These are phyloP conservation scores for Jasminum sambac DNA, from an alignment of 257 asterid genomes.

Conservation along the genomic window DNA sequence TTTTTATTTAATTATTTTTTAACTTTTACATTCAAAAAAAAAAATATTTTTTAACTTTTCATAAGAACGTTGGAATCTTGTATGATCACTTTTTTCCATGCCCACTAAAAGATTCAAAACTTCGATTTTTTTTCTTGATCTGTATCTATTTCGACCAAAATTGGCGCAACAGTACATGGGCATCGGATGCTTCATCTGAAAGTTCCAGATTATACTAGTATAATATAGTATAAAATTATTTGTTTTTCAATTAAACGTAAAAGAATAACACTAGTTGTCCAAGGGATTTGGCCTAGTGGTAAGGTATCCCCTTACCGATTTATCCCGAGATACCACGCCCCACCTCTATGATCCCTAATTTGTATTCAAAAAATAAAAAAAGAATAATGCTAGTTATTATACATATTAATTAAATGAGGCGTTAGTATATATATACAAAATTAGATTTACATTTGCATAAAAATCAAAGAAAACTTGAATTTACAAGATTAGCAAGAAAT, in stretches of 20 bases:
- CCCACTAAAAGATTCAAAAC: conserved; percentile 38
- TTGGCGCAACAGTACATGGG: background rate
- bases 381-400: too few relatives aligned
- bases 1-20: background rate
- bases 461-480: too few relatives aligned
- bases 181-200: conserved; percentile 34
- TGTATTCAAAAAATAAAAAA: too few relatives aligned
- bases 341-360: too few relatives aligned
- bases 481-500: too few relatives aligned
- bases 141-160: conserved; percentile 20
- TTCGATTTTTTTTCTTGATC: conserved; percentile 28
- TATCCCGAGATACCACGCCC: too few relatives aligned
- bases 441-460: too few relatives aligned
- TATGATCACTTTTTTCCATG: conserved; percentile 17
- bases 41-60: background rate
- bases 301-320: too few relatives aligned
- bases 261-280: too few relatives aligned
- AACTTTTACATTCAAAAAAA: background rate
- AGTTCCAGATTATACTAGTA: conserved; percentile 8
- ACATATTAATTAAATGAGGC: too few relatives aligned
- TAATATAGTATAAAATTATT: background rate
- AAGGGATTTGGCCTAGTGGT: too few relatives aligned
- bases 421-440: too few relatives aligned
- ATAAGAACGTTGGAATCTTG: conserved; percentile 22
- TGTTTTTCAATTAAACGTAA: background rate